phyloP scores from a whole-genome alignment of 2,329 filamentous ascomycete species.

The Whalleya microplaca region DNA sequence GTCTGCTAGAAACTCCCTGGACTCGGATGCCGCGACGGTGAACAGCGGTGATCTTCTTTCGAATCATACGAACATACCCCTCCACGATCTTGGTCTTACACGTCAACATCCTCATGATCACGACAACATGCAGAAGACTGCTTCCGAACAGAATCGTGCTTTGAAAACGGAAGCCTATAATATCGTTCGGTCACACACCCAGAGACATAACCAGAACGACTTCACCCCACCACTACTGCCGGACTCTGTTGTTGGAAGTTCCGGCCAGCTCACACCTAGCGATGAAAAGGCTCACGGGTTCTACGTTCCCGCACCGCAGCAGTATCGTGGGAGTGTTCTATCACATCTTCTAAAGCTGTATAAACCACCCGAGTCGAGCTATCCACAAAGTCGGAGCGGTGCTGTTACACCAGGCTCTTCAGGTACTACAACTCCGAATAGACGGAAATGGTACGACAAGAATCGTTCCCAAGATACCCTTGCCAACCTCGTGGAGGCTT shows the following conservation, averaged over 20 bases:
- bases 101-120: conserved; percentile 15
- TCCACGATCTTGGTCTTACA: conserved; percentile 35
- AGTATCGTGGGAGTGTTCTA: conserved; percentile 50
- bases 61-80: conserved; percentile 35
- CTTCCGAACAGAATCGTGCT: conserved; percentile 32
- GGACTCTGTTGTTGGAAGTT: conserved; percentile 18
- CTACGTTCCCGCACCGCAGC: conserved; percentile 43
- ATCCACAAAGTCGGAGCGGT: conserved; percentile 31
- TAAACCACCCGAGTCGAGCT: conserved; percentile 40
- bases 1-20: conserved; percentile 42
- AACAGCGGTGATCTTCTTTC: conserved; percentile 32
- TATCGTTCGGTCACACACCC: conserved; percentile 48
- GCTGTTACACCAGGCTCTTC: conserved; percentile 42
- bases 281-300: conserved; percentile 46
- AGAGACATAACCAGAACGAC: conserved; percentile 26
- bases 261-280: conserved; percentile 33
- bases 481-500: conserved; percentile 52
- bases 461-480: conserved; percentile 52
- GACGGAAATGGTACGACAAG: conserved; percentile 53
- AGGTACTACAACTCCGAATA: conserved; percentile 47
- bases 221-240: conserved; percentile 9
- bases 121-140: conserved; percentile 13
- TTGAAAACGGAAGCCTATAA: conserved; percentile 45
- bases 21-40: conserved; percentile 40
- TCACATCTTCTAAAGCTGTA: conserved; percentile 53